Percentiles rank a stretch among this genome's conserved stretches.
Evolutionary conservation across 371 early-diverging fungal genomes (phyloP).

Genomic region (Mucor piriformis): DNA sequence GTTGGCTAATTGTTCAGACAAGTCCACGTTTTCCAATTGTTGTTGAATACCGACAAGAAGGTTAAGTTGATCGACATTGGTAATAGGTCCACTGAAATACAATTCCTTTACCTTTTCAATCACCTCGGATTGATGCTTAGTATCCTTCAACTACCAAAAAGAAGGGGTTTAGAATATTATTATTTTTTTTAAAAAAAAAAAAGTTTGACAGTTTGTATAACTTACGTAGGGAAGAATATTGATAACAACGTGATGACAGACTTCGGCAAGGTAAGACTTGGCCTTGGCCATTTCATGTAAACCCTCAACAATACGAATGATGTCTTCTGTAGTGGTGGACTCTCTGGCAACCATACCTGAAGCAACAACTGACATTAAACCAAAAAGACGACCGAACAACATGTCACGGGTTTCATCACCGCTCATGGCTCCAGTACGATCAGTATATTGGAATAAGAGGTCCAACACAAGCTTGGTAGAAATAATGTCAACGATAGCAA

Average conservation of each 20-base stretch:
- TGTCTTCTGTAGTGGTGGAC: constrained; percentile 67
- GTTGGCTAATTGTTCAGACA: constrained; percentile 34
- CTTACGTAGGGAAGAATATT: constrained; percentile 61
- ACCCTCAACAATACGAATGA: constrained; percentile 64
- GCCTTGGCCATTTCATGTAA: constrained; percentile 66
- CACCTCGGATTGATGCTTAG: constrained; percentile 35
- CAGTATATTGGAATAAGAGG: constrained; percentile 68
- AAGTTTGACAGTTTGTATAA: background rate
- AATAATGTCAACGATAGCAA: constrained; percentile 44
- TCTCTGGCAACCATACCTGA: constrained; percentile 78
- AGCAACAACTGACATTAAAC: constrained; percentile 78
- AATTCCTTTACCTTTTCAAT: constrained; percentile 52
- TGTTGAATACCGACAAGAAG: constrained; percentile 61
- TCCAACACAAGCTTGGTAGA: constrained; percentile 67
- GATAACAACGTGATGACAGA: constrained; percentile 74
- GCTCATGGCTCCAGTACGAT: constrained; percentile 56
- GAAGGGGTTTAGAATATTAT: background rate
- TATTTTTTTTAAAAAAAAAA: background rate
- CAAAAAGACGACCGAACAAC: constrained; percentile 90
- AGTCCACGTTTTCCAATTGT: constrained; percentile 47
- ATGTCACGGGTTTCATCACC: constrained; percentile 88
- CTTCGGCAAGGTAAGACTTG: constrained; percentile 80
- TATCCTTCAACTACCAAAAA: constrained; percentile 30
- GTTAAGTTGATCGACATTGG: constrained; percentile 72
- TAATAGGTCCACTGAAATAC: constrained; percentile 62